Evolutionary conservation across 257 asterid genomes (phyloP), one percentile per base, ranked within the genome.

Genomic region (Penstemon newberryi): DNA sequence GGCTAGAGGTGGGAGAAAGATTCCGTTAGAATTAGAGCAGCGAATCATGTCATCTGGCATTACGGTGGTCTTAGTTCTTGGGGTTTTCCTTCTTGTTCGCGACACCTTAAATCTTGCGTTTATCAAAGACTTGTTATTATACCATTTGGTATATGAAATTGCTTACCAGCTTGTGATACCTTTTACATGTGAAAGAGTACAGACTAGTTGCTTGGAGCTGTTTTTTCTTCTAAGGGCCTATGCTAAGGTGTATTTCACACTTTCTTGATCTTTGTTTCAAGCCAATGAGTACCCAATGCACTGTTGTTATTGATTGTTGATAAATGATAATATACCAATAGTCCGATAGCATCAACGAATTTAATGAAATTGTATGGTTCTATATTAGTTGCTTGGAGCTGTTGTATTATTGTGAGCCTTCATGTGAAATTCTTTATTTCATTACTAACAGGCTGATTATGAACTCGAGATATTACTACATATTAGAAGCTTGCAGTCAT

Each of bases 1-100:
- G n/a, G 96, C 81, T 8, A 76, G 98, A 77, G 98, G 98, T 5
- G 98, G 98, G 74, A 84, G 85, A 61, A 92, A 92, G 79, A 87
- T 92, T 25, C 98, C 96, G 5, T 60, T 80, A 59, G 96, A 89
- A 65, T 5, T 92, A 37, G 98, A 92, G 86, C 96, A 92, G 68
- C 76, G 77, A 66, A 92, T 92, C 38, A 87, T 83, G 96, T 89
- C 96, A 5, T 85, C 94, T 6, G 98, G 98, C 63, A 81, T 92
- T 55, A 87, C 60, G 78, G 67, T 89, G 61, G 96, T 89, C 66
- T 1, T 89, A 15, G 55, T 87, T 68, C 86, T 89, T 52, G 98
- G 98, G 59, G 52, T 89, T 3, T 83, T 78, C 76, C 96, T 89
- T 71, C 90, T 92, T 52, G 81, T 92, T 3, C 88, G 96, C 5